These are phyloP conservation scores for Pyracantha coccinea DNA, from an alignment of 331 rosid species.

Conservation along the genomic window DNA sequence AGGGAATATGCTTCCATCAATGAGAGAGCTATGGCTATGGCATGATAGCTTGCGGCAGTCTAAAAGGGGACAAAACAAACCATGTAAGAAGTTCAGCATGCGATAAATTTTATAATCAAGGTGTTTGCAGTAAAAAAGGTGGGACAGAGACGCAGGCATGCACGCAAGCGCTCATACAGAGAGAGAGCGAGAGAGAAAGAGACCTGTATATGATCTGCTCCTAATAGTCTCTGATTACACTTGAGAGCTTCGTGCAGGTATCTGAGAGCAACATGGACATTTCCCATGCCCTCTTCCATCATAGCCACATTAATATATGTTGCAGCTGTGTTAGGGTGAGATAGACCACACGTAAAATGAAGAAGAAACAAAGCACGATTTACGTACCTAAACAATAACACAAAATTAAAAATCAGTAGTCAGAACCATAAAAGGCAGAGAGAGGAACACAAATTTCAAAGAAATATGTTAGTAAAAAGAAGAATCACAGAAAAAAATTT, in stretches of 20 bases:
- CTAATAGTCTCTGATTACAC: constrained; percentile 89
- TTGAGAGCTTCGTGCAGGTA: constrained; percentile 96
- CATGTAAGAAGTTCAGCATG: constrained; percentile 1
- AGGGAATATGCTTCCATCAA: constrained; percentile 95
- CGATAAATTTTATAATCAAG: background rate
- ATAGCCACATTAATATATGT: constrained; percentile 94
- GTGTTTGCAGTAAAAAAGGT: background rate
- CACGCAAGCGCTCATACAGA: background rate
- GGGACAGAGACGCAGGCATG: background rate
- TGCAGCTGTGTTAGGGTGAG: constrained; percentile 98
- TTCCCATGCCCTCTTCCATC: constrained; percentile 99
- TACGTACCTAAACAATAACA: constrained; percentile 56
- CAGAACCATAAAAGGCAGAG: constrained; percentile 4
- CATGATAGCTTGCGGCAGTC: constrained; percentile 99
- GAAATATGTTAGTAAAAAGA: constrained; percentile 1
- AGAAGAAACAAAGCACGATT: constrained; percentile 95
- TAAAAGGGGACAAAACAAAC: constrained; percentile 18
- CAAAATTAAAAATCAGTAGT: constrained; percentile 4
- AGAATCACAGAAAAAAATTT: background rate
- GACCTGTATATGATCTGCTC: constrained; percentile 96
- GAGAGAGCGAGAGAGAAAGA: background rate
- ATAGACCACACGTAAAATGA: constrained; percentile 88
- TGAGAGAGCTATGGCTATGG: constrained; percentile 98
- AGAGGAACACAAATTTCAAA: background rate
- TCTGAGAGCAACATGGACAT: constrained; percentile 92